These are phyloP conservation scores for Tinospora cordifolia DNA, from an alignment of 164 flowering plant species.

Conservation along the genomic window DNA sequence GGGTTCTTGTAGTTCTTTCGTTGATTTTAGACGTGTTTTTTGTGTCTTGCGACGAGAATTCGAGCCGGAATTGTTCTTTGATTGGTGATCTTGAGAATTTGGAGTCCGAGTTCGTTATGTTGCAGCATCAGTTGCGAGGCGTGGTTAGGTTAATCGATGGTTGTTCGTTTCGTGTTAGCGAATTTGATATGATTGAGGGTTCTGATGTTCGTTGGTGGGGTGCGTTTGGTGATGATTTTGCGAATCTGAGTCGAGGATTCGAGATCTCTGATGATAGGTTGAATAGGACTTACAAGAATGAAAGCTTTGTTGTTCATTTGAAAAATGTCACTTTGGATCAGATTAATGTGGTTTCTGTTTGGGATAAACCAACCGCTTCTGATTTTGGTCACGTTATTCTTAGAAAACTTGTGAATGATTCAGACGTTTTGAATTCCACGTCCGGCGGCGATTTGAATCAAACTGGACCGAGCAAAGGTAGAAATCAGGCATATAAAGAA, in stretches of 20 bases:
- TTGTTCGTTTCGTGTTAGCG: conserved; percentile 69
- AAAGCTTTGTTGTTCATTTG: conserved; percentile 48
- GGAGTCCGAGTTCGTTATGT: conserved; percentile 59
- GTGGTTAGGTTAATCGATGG: conserved; percentile 43
- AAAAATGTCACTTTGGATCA: conserved; percentile 65
- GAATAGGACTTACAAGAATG: conserved; percentile 61
- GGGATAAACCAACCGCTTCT: conserved; percentile 71
- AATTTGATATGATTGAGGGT: conserved; percentile 80
- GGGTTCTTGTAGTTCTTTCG: background rate
- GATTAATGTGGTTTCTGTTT: conserved; percentile 60
- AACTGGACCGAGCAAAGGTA: conserved; percentile 19
- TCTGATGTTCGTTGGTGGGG: conserved; percentile 90
- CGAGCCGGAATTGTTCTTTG: conserved; percentile 21
- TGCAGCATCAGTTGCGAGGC: conserved; percentile 79
- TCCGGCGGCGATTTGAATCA: conserved; percentile 8
- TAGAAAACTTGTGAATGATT: conserved; percentile 10
- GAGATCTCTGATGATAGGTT: conserved; percentile 54
- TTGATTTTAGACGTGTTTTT: background rate
- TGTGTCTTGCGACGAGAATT: conserved; percentile 8
- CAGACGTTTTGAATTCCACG: conserved; percentile 5
- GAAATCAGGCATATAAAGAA: conserved; percentile 18
- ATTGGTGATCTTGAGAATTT: conserved; percentile 34
- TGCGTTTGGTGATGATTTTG: conserved; percentile 44
- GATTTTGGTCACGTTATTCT: conserved; percentile 70
- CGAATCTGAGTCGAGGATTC: conserved; percentile 61